Evolutionary conservation across 352 stramenopile species (phyloP).

Genomic region (Peronospora destructor): DNA sequence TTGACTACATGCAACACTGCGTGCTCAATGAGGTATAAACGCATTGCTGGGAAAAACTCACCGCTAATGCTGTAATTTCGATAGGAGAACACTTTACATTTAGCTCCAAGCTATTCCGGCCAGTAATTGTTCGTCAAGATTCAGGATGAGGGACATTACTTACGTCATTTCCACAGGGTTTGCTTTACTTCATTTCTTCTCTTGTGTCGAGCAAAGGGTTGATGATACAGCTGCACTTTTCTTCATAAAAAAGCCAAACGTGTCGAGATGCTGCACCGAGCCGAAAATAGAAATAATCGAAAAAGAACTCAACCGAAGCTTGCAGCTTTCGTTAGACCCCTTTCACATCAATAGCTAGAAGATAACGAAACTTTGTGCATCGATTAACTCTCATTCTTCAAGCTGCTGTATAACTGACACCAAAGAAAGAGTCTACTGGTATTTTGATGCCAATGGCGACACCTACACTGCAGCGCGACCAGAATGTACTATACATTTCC

Average conservation of each 20-base stretch:
- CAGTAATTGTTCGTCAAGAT: too few relatives aligned
- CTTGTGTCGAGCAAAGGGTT: too few relatives aligned
- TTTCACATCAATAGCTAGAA: not conserved
- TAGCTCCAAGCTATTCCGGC: too few relatives aligned
- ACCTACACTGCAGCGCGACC: conserved; percentile 7
- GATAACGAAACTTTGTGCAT: not conserved
- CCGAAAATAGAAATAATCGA: conserved; percentile 4
- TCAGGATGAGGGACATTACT: too few relatives aligned
- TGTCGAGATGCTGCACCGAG: not conserved
- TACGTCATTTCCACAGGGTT: too few relatives aligned
- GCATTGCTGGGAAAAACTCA: too few relatives aligned
- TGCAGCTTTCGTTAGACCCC: not conserved
- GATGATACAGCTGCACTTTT: not conserved
- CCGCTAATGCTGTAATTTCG: too few relatives aligned
- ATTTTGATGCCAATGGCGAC: conserved; percentile 3
- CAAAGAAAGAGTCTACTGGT: not conserved
- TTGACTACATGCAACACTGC: too few relatives aligned
- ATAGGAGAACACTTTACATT: too few relatives aligned
- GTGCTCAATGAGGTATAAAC: too few relatives aligned
- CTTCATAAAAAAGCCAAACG: not conserved
- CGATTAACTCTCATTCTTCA: conserved; percentile 9
- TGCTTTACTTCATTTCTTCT: too few relatives aligned
- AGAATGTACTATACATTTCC: not conserved
- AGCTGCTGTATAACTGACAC: not conserved
- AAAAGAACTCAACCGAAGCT: conserved; percentile 11